phyloP scores from a whole-genome alignment of 2,329 filamentous ascomycete species.

The Curvularia eragrostidis region DNA sequence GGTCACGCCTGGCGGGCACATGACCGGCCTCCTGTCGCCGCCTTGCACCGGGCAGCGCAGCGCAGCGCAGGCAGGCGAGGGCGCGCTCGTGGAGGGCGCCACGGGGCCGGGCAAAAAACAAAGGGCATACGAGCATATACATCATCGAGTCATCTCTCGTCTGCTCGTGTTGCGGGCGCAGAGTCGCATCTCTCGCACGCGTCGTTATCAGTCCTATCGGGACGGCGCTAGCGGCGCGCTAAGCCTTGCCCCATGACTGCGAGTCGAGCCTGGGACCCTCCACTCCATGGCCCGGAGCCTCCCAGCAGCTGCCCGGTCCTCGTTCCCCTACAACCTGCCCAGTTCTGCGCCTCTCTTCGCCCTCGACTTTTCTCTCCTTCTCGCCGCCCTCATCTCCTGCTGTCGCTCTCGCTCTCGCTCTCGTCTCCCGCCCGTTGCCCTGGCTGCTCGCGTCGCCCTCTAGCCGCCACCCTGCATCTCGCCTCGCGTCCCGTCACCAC shows the following conservation, averaged over 20 bases:
- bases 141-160: background rate
- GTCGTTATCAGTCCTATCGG: constrained; percentile 14
- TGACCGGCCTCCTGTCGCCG: constrained; percentile 19
- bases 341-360: background rate
- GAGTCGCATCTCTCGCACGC: constrained; percentile 4
- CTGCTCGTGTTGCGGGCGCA: background rate
- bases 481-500: constrained; percentile 11
- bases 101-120: background rate
- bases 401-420: constrained; percentile 11
- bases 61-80: background rate
- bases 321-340: constrained; percentile 2
- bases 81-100: background rate
- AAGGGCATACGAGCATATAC: background rate
- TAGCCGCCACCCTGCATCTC: constrained; percentile 4
- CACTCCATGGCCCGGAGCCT: constrained; percentile 1
- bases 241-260: constrained; percentile 14
- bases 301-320: background rate
- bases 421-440: constrained; percentile 1
- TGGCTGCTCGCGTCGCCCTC: background rate
- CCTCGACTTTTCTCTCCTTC: constrained; percentile 5
- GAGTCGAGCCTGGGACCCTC: constrained; percentile 14
- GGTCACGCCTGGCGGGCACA: constrained; percentile 33
- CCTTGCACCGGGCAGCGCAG: background rate
- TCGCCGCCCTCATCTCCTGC: constrained; percentile 8
- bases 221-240: constrained; percentile 10